phyloP scores from a whole-genome alignment of 1,284 basidiomycete species.

The Boletus subluridellus region DNA sequence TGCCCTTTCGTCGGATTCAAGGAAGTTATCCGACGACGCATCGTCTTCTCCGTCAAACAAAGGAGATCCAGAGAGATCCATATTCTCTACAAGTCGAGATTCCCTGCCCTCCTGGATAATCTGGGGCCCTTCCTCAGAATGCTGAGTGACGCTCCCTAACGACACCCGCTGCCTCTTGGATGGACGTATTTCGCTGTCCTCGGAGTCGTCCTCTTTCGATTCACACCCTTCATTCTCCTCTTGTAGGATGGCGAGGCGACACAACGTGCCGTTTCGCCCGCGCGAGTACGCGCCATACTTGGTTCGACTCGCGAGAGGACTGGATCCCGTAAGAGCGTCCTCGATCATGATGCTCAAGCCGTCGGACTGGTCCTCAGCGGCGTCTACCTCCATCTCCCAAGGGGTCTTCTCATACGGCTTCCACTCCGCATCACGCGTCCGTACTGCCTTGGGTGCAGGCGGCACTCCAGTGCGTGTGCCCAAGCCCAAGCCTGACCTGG shows the following conservation, averaged over 20 bases:
- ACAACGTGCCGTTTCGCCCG: constrained; percentile 3
- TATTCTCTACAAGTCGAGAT: constrained; percentile 28
- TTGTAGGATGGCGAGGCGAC: constrained; percentile 24
- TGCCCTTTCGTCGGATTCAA: neutral
- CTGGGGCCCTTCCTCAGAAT: neutral
- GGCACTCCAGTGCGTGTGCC: constrained; percentile 13
- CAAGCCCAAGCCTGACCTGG: constrained; percentile 18
- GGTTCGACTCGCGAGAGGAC: constrained; percentile 27
- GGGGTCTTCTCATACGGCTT: constrained; percentile 17
- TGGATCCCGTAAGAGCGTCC: constrained; percentile 25
- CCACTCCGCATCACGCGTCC: constrained; percentile 24
- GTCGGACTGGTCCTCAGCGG: neutral
- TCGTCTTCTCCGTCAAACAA: constrained; percentile 19
- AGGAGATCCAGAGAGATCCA: constrained; percentile 29
- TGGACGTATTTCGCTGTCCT: constrained; percentile 14
- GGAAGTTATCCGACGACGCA: neutral
- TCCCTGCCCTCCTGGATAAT: neutral
- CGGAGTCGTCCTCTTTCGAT: constrained; percentile 6
- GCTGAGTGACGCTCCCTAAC: neutral
- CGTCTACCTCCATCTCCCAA: constrained; percentile 30
- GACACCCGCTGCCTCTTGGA: constrained; percentile 21
- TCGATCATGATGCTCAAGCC: constrained; percentile 10
- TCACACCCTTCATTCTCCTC: constrained; percentile 27
- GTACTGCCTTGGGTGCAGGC: constrained; percentile 27
- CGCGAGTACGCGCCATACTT: constrained; percentile 8